Conservation (phyloP, 1,139 yeast species). For the Wickerhamomyces sp. region DNA sequence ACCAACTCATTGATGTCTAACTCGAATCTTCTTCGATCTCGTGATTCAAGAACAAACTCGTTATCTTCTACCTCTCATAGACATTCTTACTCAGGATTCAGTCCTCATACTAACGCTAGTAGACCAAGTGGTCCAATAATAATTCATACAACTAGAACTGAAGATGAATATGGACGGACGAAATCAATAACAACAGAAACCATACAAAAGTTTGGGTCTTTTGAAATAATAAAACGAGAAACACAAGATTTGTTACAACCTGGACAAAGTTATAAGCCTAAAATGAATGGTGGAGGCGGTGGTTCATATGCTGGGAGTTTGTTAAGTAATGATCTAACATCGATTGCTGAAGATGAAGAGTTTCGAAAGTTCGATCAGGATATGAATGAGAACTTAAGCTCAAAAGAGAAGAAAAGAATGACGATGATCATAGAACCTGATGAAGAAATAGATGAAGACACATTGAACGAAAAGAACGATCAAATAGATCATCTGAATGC, state of each 20-base stretch:
- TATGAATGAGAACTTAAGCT: neutral
- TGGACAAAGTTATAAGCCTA: neutral
- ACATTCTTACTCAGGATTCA: neutral
- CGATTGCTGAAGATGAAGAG: slow-evolving; percentile 22
- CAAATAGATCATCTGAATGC: neutral
- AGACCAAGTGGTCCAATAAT: slow-evolving; percentile 10
- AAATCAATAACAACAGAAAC: slow-evolving; percentile 27
- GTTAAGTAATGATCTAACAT: slow-evolving; percentile 17
- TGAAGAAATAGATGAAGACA: slow-evolving; percentile 2
- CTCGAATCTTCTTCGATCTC: neutral
- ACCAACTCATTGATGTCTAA: neutral
- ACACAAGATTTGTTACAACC: slow-evolving; percentile 11
- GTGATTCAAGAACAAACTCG: slow-evolving; percentile 4
- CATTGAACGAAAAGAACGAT: neutral
- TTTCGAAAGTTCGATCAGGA: neutral
- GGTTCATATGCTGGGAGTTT: slow-evolving; percentile 13
- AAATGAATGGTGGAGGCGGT: neutral
- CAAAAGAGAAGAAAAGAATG: slow-evolving; percentile 1
- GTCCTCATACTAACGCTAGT: neutral
- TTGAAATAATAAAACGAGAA: slow-evolving; percentile 22
- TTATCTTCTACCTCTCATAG: neutral
- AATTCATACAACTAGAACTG: slow-evolving; percentile 23
- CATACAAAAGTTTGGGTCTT: slow-evolving; percentile 23
- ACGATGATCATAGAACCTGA: slow-evolving; percentile 7
- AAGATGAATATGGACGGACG: slow-evolving; percentile 26